Conservation (phyloP, 2,329 filamentous ascomycete genomes). For the Hymenoscyphus scutula region DNA sequence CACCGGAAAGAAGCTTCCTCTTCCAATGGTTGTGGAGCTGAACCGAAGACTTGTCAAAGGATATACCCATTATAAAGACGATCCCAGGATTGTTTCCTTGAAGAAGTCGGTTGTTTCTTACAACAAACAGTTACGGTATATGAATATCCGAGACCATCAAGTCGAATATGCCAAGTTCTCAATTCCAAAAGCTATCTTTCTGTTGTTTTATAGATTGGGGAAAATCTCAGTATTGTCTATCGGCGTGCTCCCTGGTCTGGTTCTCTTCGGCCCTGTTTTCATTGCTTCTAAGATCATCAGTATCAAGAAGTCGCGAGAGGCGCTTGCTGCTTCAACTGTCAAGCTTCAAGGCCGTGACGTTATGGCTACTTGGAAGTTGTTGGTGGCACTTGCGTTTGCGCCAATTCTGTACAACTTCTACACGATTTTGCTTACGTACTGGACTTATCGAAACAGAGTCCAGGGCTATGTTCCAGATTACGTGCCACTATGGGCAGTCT, state of each 20-base stretch:
- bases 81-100: conserved; percentile 70
- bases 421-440: conserved; percentile 70
- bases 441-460: conserved; percentile 77
- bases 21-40: conserved; percentile 88
- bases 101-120: conserved; percentile 56
- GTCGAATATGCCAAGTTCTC: conserved; percentile 81
- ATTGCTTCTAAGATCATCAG: conserved; percentile 80
- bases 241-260: conserved; percentile 75
- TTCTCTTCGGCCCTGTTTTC: conserved; percentile 87
- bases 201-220: conserved; percentile 69
- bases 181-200: conserved; percentile 57
- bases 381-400: conserved; percentile 78
- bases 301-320: conserved; percentile 74
- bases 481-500: conserved; percentile 75
- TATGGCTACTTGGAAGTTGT: conserved; percentile 90
- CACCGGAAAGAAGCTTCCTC: conserved; percentile 62
- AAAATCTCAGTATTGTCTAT: conserved; percentile 75
- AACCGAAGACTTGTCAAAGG: conserved; percentile 88
- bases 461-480: conserved; percentile 78
- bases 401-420: conserved; percentile 80
- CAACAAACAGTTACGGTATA: conserved; percentile 77
- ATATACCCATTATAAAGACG: conserved; percentile 74
- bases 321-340: conserved; percentile 79
- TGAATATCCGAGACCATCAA: conserved; percentile 90
- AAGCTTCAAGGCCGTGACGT: conserved; percentile 87